A percentile compares a stretch with the other conserved stretches of the same genome.
phyloP scores from a whole-genome alignment of 1,284 basidiomycete genomes.

The Phellinidium pouzarii region DNA sequence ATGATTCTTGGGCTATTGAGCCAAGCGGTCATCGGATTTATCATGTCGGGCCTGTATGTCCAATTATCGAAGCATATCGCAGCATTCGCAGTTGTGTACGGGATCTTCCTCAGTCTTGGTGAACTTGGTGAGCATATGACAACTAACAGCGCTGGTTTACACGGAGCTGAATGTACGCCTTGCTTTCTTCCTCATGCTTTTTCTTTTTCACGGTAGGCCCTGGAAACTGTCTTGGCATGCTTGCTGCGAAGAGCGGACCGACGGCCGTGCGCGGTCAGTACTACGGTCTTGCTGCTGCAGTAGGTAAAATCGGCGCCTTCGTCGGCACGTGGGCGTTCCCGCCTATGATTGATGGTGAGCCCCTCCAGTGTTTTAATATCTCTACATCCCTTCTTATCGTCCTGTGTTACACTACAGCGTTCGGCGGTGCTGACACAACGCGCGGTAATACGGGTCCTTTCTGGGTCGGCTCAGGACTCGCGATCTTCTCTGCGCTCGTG shows the following conservation, averaged over 20 bases:
- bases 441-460: constrained; percentile 75
- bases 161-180: constrained; percentile 15
- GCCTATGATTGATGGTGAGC: constrained; percentile 54
- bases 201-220: constrained; percentile 56
- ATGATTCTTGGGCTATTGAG: constrained; percentile 67
- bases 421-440: constrained; percentile 43
- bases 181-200: no score
- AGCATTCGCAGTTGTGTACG: constrained; percentile 84
- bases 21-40: constrained; percentile 73
- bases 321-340: constrained; percentile 78
- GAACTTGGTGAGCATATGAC: constrained; percentile 48
- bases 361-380: neutral
- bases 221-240: constrained; percentile 73
- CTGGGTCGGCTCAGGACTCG: constrained; percentile 68
- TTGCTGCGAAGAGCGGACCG: constrained; percentile 78
- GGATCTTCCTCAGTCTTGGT: constrained; percentile 84
- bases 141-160: neutral
- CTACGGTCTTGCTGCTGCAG: constrained; percentile 80
- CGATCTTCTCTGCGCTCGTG: constrained; percentile 70
- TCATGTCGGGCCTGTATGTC: constrained; percentile 77
- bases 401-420: constrained; percentile 35
- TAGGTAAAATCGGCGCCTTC: constrained; percentile 89
- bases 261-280: constrained; percentile 84
- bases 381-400: neutral
- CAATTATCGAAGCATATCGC: constrained; percentile 58